Percentiles rank a stretch among this genome's conserved stretches.
Conservation (phyloP, 2,329 filamentous ascomycete species). For the Talaromyces albobiverticillius region DNA sequence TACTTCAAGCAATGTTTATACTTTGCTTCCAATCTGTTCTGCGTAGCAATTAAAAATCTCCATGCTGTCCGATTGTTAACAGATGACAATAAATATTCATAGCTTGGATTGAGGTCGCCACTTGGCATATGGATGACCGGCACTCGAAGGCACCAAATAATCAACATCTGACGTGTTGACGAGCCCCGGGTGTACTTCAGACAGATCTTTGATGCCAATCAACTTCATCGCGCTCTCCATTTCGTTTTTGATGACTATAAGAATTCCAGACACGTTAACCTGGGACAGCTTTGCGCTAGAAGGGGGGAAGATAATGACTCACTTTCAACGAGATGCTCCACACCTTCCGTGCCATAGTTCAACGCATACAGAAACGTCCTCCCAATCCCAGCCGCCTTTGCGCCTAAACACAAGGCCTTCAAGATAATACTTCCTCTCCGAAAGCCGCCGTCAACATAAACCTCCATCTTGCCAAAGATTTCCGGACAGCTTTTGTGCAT, state of each 20-base stretch:
- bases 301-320: too few relatives aligned
- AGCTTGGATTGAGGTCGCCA: too few relatives aligned
- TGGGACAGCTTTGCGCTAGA: too few relatives aligned
- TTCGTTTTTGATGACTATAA: slow-evolving; percentile 60
- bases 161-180: slow-evolving; percentile 51
- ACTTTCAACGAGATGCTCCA: slow-evolving; percentile 62
- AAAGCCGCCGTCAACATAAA: slow-evolving; percentile 84
- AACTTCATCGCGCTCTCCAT: slow-evolving; percentile 65
- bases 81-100: too few relatives aligned
- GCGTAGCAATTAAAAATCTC: too few relatives aligned
- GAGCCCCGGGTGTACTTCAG: slow-evolving; percentile 69
- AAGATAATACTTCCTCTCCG: slow-evolving; percentile 82
- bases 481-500: slow-evolving; percentile 72
- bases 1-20: too few relatives aligned
- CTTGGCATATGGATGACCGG: too few relatives aligned
- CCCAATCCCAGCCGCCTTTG: slow-evolving; percentile 76
- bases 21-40: too few relatives aligned
- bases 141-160: too few relatives aligned
- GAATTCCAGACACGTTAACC: slow-evolving; percentile 6
- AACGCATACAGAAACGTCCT: slow-evolving; percentile 73
- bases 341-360: slow-evolving; percentile 62
- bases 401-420: slow-evolving; percentile 81
- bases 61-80: too few relatives aligned
- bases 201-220: slow-evolving; percentile 70
- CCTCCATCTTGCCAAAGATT: slow-evolving; percentile 68